Percentiles rank a stretch among this genome's conserved stretches.
phyloP scores from a whole-genome alignment of 371 early-diverging fungal genomes.

The Apophysomyces ossiformis region DNA sequence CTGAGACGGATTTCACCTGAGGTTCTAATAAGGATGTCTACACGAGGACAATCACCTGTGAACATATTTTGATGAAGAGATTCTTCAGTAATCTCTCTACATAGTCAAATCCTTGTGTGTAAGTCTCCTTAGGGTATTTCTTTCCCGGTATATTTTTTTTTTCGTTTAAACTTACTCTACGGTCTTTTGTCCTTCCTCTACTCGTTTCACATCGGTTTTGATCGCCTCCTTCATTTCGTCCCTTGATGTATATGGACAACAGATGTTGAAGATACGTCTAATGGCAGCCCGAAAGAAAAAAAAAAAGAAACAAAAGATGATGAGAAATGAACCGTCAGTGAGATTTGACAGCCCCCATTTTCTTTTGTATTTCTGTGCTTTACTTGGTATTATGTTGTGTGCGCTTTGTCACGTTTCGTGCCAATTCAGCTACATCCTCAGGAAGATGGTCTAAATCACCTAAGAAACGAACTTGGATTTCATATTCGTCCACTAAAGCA shows the following conservation, averaged over 20 bases:
- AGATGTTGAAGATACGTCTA: slow-evolving; percentile 88
- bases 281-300: no score
- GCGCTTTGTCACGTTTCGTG: slow-evolving; percentile 64
- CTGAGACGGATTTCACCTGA: slow-evolving; percentile 96
- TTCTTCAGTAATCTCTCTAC: slow-evolving; percentile 68
- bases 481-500: slow-evolving; percentile 74
- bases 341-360: neutral
- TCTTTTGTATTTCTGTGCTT: neutral
- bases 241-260: slow-evolving; percentile 96
- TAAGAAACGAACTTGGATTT: slow-evolving; percentile 80
- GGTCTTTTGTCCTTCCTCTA: slow-evolving; percentile 57
- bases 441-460: slow-evolving; percentile 80
- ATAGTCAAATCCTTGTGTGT: no score
- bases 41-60: slow-evolving; percentile 73
- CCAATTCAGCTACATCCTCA: slow-evolving; percentile 53
- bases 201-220: slow-evolving; percentile 50
- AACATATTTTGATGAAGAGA: slow-evolving; percentile 68
- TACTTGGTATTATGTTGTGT: slow-evolving; percentile 77
- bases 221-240: slow-evolving; percentile 87
- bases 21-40: slow-evolving; percentile 97
- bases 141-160: neutral
- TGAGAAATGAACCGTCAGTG: neutral
- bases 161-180: slow-evolving; percentile 43
- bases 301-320: neutral
- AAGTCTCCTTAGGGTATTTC: neutral